phyloP scores from a whole-genome alignment of 169 alveolate species.

The Eimeria falciformis region DNA sequence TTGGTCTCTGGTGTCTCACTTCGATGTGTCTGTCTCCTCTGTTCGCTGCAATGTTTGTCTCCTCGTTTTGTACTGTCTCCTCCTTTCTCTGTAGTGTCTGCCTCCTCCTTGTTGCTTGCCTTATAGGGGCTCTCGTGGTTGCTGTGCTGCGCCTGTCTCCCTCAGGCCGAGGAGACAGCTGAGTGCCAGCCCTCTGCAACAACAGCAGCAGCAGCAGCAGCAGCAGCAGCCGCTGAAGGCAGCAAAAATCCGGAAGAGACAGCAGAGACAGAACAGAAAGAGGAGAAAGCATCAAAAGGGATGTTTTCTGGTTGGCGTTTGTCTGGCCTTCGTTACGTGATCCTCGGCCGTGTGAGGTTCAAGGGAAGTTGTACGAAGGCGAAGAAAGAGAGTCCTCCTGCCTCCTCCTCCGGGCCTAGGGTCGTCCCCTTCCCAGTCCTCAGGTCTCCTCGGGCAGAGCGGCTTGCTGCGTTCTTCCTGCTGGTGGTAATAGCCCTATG shows the following conservation, averaged over 20 bases:
- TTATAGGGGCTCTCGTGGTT: background rate
- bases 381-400: background rate
- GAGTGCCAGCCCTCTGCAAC: background rate
- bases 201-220: constrained; percentile 18
- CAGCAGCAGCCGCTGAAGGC: constrained; percentile 33
- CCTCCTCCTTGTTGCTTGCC: background rate
- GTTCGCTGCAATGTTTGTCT: too few relatives aligned
- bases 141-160: too few relatives aligned
- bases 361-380: background rate
- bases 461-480: constrained; percentile 46
- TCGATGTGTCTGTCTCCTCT: too few relatives aligned
- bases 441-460: constrained; percentile 22
- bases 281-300: background rate
- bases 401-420: background rate
- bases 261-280: too few relatives aligned
- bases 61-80: background rate
- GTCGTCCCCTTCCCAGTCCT: constrained; percentile 47
- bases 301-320: background rate
- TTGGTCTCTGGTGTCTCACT: too few relatives aligned
- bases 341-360: background rate
- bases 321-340: background rate
- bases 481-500: constrained; percentile 34
- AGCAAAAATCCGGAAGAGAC: too few relatives aligned
- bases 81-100: background rate
- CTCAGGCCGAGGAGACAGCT: background rate